A percentile compares a stretch with the other conserved stretches of the same genome.
Evolutionary conservation across 805 yeast species (phyloP).

Genomic region (Candida schatavii): DNA sequence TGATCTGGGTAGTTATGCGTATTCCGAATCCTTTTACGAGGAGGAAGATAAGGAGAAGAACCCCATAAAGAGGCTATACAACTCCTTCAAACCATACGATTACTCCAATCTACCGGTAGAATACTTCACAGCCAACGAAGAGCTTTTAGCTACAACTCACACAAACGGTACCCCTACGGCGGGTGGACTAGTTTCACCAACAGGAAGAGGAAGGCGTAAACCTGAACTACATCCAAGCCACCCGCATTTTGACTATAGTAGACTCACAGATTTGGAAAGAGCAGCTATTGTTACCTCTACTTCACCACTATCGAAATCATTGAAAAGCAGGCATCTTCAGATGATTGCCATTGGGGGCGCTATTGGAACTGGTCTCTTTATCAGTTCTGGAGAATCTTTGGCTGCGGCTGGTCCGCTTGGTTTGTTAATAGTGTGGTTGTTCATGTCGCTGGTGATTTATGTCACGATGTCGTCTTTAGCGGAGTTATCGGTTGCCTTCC

Average conservation of each 20-base stretch:
- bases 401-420: slow-evolving; percentile 22
- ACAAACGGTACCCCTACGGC: background rate
- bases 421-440: slow-evolving; percentile 17
- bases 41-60: slow-evolving; percentile 4
- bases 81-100: slow-evolving; percentile 26
- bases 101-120: slow-evolving; percentile 17
- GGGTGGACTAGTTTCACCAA: background rate
- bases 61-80: slow-evolving; percentile 13
- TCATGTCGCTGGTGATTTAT: slow-evolving; percentile 18
- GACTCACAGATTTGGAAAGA: slow-evolving; percentile 28
- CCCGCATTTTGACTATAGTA: slow-evolving; percentile 26
- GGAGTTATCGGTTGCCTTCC: slow-evolving; percentile 22
- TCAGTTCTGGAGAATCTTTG: slow-evolving; percentile 20
- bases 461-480: slow-evolving; percentile 21
- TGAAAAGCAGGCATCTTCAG: slow-evolving; percentile 22
- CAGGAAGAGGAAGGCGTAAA: background rate
- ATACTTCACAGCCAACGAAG: slow-evolving; percentile 6
- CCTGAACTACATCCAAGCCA: slow-evolving; percentile 15
- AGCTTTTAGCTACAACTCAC: background rate
- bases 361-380: slow-evolving; percentile 23
- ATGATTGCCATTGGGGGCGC: slow-evolving; percentile 25
- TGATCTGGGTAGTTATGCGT: background rate
- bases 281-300: slow-evolving; percentile 34
- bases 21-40: background rate
- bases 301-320: slow-evolving; percentile 27